phyloP scores from a whole-genome alignment of 1,284 basidiomycete genomes.

The Malassezia yamatoensis region DNA sequence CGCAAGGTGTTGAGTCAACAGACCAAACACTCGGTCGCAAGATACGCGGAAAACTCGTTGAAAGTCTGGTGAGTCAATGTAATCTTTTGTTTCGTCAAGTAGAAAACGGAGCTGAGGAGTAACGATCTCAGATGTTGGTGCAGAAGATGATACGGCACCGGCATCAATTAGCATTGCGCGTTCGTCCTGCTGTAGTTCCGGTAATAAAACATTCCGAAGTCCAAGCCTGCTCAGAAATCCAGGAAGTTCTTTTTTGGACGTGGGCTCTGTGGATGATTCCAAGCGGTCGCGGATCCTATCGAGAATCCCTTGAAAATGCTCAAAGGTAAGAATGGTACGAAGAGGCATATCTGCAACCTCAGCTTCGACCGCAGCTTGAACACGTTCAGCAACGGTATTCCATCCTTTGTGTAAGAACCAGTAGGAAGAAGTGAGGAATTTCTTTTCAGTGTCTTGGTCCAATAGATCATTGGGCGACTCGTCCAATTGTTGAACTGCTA shows the following conservation, averaged over 20 bases:
- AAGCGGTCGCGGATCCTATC: slow-evolving; percentile 62
- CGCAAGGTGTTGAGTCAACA: slow-evolving; percentile 55
- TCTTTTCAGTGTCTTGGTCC: slow-evolving; percentile 58
- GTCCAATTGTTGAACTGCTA: not conserved
- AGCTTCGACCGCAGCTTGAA: slow-evolving; percentile 57
- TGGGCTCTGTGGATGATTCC: slow-evolving; percentile 14
- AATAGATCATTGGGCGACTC: slow-evolving; percentile 13
- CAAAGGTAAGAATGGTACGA: slow-evolving; percentile 60
- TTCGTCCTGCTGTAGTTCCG: slow-evolving; percentile 28
- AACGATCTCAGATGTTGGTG: slow-evolving; percentile 8
- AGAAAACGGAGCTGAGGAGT: slow-evolving; percentile 56
- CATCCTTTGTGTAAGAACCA: slow-evolving; percentile 82
- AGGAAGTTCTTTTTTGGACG: not conserved
- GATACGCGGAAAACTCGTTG: slow-evolving; percentile 58
- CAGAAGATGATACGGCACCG: slow-evolving; percentile 27
- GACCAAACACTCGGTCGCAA: slow-evolving; percentile 60
- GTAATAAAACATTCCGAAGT: slow-evolving; percentile 45
- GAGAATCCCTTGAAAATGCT: slow-evolving; percentile 61
- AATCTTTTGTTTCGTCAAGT: slow-evolving; percentile 60
- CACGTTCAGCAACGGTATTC: slow-evolving; percentile 65
- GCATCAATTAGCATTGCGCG: slow-evolving; percentile 33
- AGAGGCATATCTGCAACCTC: slow-evolving; percentile 53
- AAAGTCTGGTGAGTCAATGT: slow-evolving; percentile 63
- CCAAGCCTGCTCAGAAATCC: slow-evolving; percentile 6
- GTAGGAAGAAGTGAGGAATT: slow-evolving; percentile 76